Base-by-base conservation (phyloP, 140 eudicot species). In the Anethum foeniculum region DNA sequence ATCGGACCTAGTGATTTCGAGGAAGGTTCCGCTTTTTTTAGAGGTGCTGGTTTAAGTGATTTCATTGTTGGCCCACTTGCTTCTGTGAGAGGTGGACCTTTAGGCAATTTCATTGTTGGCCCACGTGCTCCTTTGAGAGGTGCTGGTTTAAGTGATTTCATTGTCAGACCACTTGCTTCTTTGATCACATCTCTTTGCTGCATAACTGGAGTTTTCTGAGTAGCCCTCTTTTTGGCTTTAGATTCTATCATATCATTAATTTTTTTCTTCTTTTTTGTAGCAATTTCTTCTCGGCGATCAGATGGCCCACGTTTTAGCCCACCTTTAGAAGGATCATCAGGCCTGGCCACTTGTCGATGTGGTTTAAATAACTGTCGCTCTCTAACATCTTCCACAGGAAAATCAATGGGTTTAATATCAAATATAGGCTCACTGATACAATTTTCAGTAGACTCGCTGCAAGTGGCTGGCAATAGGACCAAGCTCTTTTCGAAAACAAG, bases 301-400 rank as follows among this genome's bases (percentile, higher is more conserved):
- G 95, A 90, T 32, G 96, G 95, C 4, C 86, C 90, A 25, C 97
- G 91, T 60, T 95, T 95, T 48, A 85, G 84, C 32, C 94, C 97
- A 0, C 88, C 92, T 86, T 81, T 88, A 44, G 92, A 85, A 19
- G 96, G 92, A 73, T 95, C 99, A 30, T 89, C 98, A 0, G 81
- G 87, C 73, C 89, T 87, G n/a, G 67, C 83, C 18, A 84, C 28
- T 32, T 88, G 83, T 76, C 80, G 86, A 54, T 62, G 72, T 25
- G 79, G 87, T 71, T 84, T 93, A n/a, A 54, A 36, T 49, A 86
- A 65, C 48, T 83, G 62, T n/a, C 60, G 47, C 62, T 80, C 83
- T 58, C 34, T 64, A n/a, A 82, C 69, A 76, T 80, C 85, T 44
- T 87, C 91, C 0, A 39, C 7, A 41, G 84, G 19, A 69, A 71